Evolutionary conservation across 176 grass and related monocot species (phyloP).

Genomic region (Oryza glumipatula): DNA sequence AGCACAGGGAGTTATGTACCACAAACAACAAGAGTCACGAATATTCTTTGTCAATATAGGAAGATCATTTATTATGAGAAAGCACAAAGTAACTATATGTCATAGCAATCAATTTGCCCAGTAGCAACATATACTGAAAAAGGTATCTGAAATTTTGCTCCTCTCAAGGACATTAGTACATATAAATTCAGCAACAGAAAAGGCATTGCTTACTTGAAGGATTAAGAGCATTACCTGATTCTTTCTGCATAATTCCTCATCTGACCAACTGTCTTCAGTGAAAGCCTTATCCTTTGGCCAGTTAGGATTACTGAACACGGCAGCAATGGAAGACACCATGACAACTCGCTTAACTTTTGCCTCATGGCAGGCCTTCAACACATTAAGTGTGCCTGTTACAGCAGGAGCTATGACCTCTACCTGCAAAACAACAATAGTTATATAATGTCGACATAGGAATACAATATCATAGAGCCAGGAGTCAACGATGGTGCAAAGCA

Average conservation of each 20-base stretch:
- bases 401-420: slow-evolving; percentile 65
- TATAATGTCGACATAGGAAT: not conserved
- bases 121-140: not conserved
- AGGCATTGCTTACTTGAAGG: not conserved
- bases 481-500: not conserved
- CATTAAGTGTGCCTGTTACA: slow-evolving; percentile 79
- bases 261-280: slow-evolving; percentile 76
- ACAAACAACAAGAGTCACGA: not conserved
- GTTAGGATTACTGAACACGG: slow-evolving; percentile 51
- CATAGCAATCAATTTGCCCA: not conserved
- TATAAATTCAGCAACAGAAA: not conserved
- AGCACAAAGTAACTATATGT: not conserved
- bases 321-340: slow-evolving; percentile 58
- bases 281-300: slow-evolving; percentile 64
- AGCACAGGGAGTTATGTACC: not conserved
- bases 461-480: not conserved
- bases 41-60: not conserved
- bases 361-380: slow-evolving; percentile 72
- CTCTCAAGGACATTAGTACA: not conserved
- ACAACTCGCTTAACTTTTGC: slow-evolving; percentile 74
- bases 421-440: slow-evolving; percentile 30
- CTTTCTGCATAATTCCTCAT: slow-evolving; percentile 67
- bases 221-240: slow-evolving; percentile 49
- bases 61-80: not conserved
- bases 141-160: not conserved